A percentile compares a stretch with the other conserved stretches of the same genome.
These are phyloP conservation scores for Suhomyces pyralidae DNA, from an alignment of 805 yeast genomes.

Conservation along the genomic window DNA sequence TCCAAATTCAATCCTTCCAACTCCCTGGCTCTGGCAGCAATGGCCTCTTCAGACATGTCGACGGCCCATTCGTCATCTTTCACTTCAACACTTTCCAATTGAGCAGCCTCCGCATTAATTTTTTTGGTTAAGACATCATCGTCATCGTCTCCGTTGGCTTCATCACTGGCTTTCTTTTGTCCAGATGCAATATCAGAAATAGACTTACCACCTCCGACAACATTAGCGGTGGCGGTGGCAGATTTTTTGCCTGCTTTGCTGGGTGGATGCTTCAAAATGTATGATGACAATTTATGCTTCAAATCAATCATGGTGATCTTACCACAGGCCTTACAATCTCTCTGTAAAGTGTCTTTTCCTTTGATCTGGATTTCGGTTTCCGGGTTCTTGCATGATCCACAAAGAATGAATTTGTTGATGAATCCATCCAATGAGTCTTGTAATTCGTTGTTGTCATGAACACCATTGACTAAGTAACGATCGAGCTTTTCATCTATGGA, in stretches of 20 bases:
- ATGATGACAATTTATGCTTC: conserved; percentile 82
- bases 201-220: conserved; percentile 82
- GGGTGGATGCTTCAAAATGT: conserved; percentile 87
- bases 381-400: conserved; percentile 95
- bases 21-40: conserved; percentile 85
- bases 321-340: conserved; percentile 99
- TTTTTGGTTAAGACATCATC: conserved; percentile 75
- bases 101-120: conserved; percentile 81
- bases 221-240: conserved; percentile 84
- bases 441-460: conserved; percentile 82
- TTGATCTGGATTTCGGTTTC: conserved; percentile 88
- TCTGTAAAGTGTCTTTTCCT: conserved; percentile 69
- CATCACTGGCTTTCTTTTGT: conserved; percentile 29
- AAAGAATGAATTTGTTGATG: conserved; percentile 86
- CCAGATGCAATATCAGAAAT: conserved; percentile 73
- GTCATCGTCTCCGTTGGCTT: conserved; percentile 47
- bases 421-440: conserved; percentile 95
- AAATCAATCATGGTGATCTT: conserved; percentile 79
- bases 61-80: conserved; percentile 97
- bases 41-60: conserved; percentile 95
- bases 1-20: conserved; percentile 61
- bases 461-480: conserved; percentile 91
- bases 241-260: conserved; percentile 59
- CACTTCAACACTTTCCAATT: conserved; percentile 56
- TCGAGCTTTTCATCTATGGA: conserved; percentile 74